Conservation (phyloP, 2,329 filamentous ascomycete genomes). For the Cladosporium halotolerans region DNA sequence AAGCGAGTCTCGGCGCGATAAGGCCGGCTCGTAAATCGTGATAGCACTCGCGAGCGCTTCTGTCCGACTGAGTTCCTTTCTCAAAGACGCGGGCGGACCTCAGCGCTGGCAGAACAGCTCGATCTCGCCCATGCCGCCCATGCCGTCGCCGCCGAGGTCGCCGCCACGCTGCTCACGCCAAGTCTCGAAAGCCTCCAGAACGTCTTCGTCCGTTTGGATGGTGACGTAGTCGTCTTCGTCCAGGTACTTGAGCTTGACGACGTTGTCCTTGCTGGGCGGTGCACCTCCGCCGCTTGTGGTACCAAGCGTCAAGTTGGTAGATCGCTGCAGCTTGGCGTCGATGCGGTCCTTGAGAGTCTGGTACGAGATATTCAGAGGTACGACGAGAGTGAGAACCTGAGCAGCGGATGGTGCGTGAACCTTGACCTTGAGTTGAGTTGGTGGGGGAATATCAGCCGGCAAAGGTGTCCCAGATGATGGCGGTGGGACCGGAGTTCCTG, state of each 20-base stretch:
- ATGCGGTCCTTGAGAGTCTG: conserved; percentile 91
- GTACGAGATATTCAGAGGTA: conserved; percentile 90
- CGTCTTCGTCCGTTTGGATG: conserved; percentile 73
- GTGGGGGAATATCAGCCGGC: conserved; percentile 16
- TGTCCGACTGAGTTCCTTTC: too few relatives aligned
- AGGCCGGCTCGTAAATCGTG: too few relatives aligned
- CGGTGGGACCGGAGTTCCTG: conserved; percentile 25
- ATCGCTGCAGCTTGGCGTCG: conserved; percentile 85
- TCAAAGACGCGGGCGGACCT: conserved; percentile 3
- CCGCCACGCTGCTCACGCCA: conserved; percentile 70
- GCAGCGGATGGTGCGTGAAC: conserved; percentile 74
- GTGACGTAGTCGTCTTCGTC: conserved; percentile 12
- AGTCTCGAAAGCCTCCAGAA: conserved; percentile 90
- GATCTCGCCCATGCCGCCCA: conserved; percentile 74
- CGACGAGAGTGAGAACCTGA: conserved; percentile 91
- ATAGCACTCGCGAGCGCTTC: too few relatives aligned
- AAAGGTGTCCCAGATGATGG: conserved; percentile 14
- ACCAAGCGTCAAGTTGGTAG: conserved; percentile 71
- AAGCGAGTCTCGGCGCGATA: too few relatives aligned
- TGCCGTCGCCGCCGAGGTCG: conserved; percentile 19
- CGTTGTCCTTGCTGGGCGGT: conserved; percentile 58
- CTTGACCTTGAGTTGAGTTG: conserved; percentile 87
- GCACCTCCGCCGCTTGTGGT: conserved; percentile 17
- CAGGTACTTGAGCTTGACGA: conserved; percentile 12
- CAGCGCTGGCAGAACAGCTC: conserved; percentile 69